Conservation (phyloP, 805 yeast genomes). For the Kodamaea fukazawae region DNA sequence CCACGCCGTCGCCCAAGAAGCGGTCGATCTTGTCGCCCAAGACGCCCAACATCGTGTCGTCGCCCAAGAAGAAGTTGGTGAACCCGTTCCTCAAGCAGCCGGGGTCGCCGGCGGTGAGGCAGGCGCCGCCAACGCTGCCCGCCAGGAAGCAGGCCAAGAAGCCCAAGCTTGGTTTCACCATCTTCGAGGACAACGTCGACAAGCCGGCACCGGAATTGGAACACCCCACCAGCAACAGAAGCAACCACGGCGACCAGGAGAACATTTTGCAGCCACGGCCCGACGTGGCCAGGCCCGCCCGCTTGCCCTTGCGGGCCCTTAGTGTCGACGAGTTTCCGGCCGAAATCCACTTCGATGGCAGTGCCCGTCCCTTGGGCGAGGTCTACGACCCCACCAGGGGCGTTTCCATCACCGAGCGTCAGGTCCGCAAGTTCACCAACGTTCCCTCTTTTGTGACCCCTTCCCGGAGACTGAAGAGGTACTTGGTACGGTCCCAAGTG, state of each 20-base stretch:
- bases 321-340: conserved; percentile 32
- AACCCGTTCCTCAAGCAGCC: conserved; percentile 15
- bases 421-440: conserved; percentile 18
- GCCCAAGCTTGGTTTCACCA: conserved; percentile 19
- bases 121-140: conserved; percentile 2
- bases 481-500: conserved; percentile 16
- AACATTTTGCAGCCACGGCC: conserved; percentile 35
- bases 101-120: conserved; percentile 5
- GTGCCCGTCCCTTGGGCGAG: conserved; percentile 21
- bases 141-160: conserved; percentile 9
- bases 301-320: conserved; percentile 30
- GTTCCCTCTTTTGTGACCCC: conserved; percentile 37
- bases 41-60: conserved; percentile 17
- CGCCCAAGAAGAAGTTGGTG: conserved; percentile 10
- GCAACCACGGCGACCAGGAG: conserved; percentile 38
- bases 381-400: conserved; percentile 27
- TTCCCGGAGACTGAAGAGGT: conserved; percentile 23
- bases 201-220: conserved; percentile 2
- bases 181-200: conserved; percentile 19
- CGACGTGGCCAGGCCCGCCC: conserved; percentile 9
- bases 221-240: conserved; percentile 15
- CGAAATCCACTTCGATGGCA: conserved; percentile 15
- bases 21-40: conserved; percentile 25
- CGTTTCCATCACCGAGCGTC: not conserved
- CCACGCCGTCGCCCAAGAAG: conserved; percentile 8